Evolutionary conservation across 495 filamentous ascomycete species (phyloP), one percentile per base, ranked within the genome.

Genomic region (Zalerion maritima): DNA sequence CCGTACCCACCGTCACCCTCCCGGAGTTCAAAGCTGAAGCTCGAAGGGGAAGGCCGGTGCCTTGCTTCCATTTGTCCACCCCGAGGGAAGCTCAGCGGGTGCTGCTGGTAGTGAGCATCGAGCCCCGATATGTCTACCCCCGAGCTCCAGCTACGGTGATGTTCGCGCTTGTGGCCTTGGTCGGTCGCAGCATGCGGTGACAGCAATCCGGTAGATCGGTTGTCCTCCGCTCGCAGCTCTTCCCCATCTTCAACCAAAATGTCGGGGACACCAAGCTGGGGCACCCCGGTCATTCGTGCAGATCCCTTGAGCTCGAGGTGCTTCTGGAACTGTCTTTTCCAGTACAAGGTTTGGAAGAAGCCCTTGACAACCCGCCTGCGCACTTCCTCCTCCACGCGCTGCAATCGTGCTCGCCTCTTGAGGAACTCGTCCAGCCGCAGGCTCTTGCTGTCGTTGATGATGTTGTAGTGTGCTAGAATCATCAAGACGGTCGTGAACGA

Each of bases 381-480:
- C 29, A 96, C 81, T 37, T 84, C 83, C 50, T 99, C 86, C 47
- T 99, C 81, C n/a, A 99, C 89, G 28, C 86, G 78, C 47, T 94
- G 84, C 10, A 99, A 64, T 16, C 87, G 74, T 20, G 84, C 78
- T 13, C 85, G 78, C 13, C 89, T 84, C 24, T 86, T 80, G 14
- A 99, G 62, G 57, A 89, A 99, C 46, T 99, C 89, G 45, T 99
- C 86, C 2, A 99, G 70, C 19, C 73, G 72, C 41, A 99, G 54
- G 55, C 82, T 89, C 62, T 94, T 94, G 60, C 74, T 94, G 60
- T 99, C 89, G 37, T 73, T 92, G 47, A 99, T 99, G 46, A 99
- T 83, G 37, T 99, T 99, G 64, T 96, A 89, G 55, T 99, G 91
- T 10, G 91, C 87, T 11, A 99, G 65, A 32, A 92, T 92, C 81